Evolutionary conservation across 768 basidiomycete genomes (phyloP).

Genomic region (Asterophora parasitica): DNA sequence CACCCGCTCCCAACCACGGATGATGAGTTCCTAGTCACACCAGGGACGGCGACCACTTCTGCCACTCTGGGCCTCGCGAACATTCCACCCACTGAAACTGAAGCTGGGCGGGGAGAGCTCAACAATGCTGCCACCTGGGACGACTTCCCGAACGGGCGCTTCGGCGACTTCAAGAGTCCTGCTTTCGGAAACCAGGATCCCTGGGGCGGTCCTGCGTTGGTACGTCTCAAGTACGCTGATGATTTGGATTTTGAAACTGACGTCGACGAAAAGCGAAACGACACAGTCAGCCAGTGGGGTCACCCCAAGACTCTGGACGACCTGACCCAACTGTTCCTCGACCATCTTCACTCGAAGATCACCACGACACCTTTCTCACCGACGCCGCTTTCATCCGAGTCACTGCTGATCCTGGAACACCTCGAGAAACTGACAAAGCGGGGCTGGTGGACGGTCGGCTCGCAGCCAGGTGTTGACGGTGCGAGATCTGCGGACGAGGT

Average conservation of each 20-base stretch:
- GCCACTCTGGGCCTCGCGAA: constrained; percentile 54
- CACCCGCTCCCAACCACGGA: constrained; percentile 23
- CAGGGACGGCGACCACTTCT: constrained; percentile 56
- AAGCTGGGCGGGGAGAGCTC: constrained; percentile 67
- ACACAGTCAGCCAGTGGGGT: constrained; percentile 72
- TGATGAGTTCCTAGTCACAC: constrained; percentile 50
- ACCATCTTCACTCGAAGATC: constrained; percentile 71
- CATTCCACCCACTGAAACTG: constrained; percentile 44
- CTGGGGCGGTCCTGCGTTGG: constrained; percentile 67
- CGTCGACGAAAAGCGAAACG: constrained; percentile 41
- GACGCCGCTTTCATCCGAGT: constrained; percentile 76
- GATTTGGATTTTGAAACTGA: neutral
- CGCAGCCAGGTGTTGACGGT: constrained; percentile 91
- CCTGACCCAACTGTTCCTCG: constrained; percentile 74
- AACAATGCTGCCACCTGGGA: constrained; percentile 83
- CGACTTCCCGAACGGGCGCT: constrained; percentile 97
- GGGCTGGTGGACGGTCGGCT: constrained; percentile 96
- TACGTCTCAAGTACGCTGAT: constrained; percentile 34
- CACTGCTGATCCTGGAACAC: constrained; percentile 70
- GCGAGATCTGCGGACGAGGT: constrained; percentile 66
- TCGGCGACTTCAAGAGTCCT: constrained; percentile 96
- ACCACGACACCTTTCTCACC: constrained; percentile 86
- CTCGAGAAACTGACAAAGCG: constrained; percentile 70
- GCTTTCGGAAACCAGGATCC: constrained; percentile 82
- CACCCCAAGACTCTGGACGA: constrained; percentile 60